Base-by-base conservation (phyloP, 208 protist species). In the Trypanosoma cruzi region DNA sequence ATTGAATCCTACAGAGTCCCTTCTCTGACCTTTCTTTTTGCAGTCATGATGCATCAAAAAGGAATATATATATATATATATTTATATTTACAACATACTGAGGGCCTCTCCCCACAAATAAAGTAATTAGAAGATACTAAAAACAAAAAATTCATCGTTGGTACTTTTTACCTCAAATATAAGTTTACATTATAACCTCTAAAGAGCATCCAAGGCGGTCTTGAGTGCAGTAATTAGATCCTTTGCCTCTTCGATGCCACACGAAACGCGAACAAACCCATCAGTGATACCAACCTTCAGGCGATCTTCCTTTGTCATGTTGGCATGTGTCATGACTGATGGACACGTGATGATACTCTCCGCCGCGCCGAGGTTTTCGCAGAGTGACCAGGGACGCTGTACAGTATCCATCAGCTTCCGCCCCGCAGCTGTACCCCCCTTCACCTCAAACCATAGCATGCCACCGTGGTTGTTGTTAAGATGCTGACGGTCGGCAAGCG, bases 331-430 rank as follows among this genome's bases (percentile, higher is more conserved):
- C 97, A 99, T 99, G 62, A 98, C 89, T 24, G 93, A 90, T 13
- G 97, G 97, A 75, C 90, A 93, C n/a, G 98, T 97, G 72, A 97
- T 95, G 55, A 99, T 94, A 77, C 84, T 95, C 81, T 99, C 97
- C 36, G 93, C 77, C 56, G 91, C 97, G 53, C 98, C 97, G 34
- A 99, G 91, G 68, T 90, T 95, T 76, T 98, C 98, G 66, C 92
- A 94, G 22, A 97, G 83, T 0, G 89, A 94, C 87, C 92, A 97
- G 44, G 89, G 89, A 20, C 85, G 82, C 31, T 80, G 83, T 20
- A 94, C 85, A 22, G 86, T 93, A 77, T 94, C 84, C 92, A 94
- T 94, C 37, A 97, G 76, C 59, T 77, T 77, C 48, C 86, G 80
- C 49, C 89, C 92, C 29, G 83, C 74, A 34, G 58, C 79, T 55